These are phyloP conservation scores for Smallanthus sonchifolius DNA, from an alignment of 129 eudicot genomes.

Conservation along the genomic window DNA sequence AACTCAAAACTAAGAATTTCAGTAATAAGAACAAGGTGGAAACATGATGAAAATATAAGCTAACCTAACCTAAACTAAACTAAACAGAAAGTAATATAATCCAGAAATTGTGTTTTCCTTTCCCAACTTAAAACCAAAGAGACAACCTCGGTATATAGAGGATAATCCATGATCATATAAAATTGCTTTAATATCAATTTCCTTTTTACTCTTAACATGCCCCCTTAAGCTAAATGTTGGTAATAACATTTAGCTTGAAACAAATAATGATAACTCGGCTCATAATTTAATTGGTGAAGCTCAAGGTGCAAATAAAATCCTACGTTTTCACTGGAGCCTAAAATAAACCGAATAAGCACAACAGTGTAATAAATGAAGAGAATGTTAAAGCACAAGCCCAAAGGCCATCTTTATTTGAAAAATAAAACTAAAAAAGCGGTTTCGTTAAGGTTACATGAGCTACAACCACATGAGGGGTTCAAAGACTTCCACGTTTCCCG, in stretches of 20 bases:
- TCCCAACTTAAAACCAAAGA: too few species aligned
- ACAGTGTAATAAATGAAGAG: background rate
- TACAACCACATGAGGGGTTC: conserved; percentile 40
- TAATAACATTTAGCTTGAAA: background rate
- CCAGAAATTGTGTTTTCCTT: too few species aligned
- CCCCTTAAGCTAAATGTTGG: too few species aligned
- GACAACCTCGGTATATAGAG: background rate
- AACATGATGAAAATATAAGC: background rate
- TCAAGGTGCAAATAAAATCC: background rate
- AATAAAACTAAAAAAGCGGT: background rate
- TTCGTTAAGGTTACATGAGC: conserved; percentile 30
- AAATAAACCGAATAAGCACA: background rate
- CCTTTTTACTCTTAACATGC: background rate
- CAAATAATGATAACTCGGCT: background rate
- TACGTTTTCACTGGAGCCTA: background rate
- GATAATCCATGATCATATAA: background rate
- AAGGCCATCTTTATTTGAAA: background rate
- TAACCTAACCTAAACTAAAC: background rate
- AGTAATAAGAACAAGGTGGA: background rate
- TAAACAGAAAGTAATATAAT: too few species aligned
- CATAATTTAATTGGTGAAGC: background rate
- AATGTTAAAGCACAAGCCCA: background rate
- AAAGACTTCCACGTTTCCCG: conserved; percentile 81
- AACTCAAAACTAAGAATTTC: background rate
- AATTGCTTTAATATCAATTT: too few species aligned